Evolutionary conservation across 2,329 filamentous ascomycete genomes (phyloP).

Genomic region (Phialemoniopsis sp.): DNA sequence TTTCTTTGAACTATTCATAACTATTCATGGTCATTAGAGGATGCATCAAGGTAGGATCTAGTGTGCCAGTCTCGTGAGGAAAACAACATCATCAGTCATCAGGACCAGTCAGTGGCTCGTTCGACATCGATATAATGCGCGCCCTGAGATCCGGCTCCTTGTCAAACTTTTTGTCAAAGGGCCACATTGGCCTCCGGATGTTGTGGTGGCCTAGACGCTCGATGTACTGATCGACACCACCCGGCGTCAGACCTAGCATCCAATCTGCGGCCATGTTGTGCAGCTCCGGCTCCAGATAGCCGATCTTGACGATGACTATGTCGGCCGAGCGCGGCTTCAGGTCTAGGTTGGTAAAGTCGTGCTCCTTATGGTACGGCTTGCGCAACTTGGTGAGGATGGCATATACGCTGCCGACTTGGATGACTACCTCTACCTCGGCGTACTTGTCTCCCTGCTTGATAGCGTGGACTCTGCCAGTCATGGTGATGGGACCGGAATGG

Average conservation of each 20-base stretch:
- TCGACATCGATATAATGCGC: conserved; percentile 13
- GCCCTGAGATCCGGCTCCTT: conserved; percentile 14
- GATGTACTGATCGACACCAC: conserved; percentile 49
- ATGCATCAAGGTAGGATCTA: too few species aligned
- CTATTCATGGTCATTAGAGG: too few species aligned
- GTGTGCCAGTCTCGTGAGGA: too few species aligned
- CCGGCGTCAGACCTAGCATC: conserved; percentile 50
- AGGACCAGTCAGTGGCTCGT: conserved; percentile 7
- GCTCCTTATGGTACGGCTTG: conserved; percentile 50
- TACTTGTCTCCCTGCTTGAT: conserved; percentile 46
- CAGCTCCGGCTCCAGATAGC: conserved; percentile 50
- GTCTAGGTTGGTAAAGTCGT: conserved; percentile 43
- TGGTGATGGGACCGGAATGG: conserved; percentile 41
- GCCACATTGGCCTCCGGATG: conserved; percentile 42
- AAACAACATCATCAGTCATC: conserved; percentile 9
- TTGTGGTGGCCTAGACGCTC: conserved; percentile 39
- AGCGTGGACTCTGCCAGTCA: conserved; percentile 44
- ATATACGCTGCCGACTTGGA: conserved; percentile 44
- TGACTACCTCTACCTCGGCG: conserved; percentile 41
- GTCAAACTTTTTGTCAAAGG: conserved; percentile 13
- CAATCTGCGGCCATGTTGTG: conserved; percentile 49
- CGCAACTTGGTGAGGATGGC: conserved; percentile 46
- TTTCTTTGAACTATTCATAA: too few species aligned
- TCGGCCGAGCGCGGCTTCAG: conserved; percentile 39
- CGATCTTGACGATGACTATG: conserved; percentile 52